Evolutionary conservation across 805 yeast species (phyloP).

Genomic region (Yarrowia sp.): DNA sequence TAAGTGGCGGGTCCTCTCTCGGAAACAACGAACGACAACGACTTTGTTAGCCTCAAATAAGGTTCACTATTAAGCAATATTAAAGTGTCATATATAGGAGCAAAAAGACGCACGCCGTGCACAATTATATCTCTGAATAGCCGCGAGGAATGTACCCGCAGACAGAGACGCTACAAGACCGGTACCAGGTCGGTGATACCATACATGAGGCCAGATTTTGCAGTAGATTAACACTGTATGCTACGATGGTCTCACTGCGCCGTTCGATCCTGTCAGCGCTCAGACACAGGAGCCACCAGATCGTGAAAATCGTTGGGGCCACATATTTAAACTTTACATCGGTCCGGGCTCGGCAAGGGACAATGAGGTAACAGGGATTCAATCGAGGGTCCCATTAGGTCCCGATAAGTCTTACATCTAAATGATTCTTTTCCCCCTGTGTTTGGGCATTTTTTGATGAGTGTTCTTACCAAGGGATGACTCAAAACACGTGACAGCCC

Average conservation of each 20-base stretch:
- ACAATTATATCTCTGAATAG: neutral
- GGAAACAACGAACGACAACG: too few relatives aligned
- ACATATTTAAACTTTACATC: neutral
- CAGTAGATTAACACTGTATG: too few relatives aligned
- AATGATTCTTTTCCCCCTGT: too few relatives aligned
- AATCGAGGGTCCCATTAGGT: neutral
- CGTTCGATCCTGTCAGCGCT: too few relatives aligned
- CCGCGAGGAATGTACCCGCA: slow-evolving; percentile 15
- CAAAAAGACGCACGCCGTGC: slow-evolving; percentile 31
- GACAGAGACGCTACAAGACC: neutral
- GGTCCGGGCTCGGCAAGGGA: slow-evolving; percentile 8
- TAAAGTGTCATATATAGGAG: slow-evolving; percentile 18
- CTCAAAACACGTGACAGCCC: neutral
- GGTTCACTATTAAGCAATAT: slow-evolving; percentile 21
- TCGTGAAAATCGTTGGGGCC: neutral
- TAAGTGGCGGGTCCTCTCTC: too few relatives aligned
- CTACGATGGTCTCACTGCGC: too few relatives aligned
- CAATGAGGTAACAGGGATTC: neutral
- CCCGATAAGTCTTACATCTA: too few relatives aligned
- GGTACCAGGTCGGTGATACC: slow-evolving; percentile 11
- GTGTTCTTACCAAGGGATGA: too few relatives aligned
- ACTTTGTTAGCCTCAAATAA: neutral
- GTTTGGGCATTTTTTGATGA: too few relatives aligned
- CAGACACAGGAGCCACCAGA: too few relatives aligned
- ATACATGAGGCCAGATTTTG: neutral